phyloP scores from a whole-genome alignment of 2,329 filamentous ascomycete genomes.

The Nectriaceae sp. region DNA sequence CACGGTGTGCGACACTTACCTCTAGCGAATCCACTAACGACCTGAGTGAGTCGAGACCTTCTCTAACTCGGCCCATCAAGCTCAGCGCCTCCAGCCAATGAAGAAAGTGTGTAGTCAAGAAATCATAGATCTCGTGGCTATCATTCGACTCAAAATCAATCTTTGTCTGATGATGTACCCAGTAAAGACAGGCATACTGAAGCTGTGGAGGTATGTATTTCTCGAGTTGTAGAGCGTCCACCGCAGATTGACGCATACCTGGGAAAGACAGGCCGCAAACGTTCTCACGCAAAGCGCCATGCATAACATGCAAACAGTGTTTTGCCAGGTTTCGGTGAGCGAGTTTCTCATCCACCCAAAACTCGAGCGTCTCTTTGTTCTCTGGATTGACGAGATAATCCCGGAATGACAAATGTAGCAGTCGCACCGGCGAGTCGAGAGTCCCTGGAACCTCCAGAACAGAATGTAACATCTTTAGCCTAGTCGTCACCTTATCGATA shows the following conservation, averaged over 20 bases:
- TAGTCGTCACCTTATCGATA: conserved; percentile 15
- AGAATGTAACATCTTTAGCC: conserved; percentile 34
- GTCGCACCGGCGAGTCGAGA: conserved; percentile 1
- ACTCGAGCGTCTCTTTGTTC: conserved; percentile 28
- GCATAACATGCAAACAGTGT: conserved; percentile 39
- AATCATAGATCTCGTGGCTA: conserved; percentile 30
- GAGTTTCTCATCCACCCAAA: conserved; percentile 38
- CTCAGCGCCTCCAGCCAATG: conserved; percentile 44
- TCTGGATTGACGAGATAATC: conserved; percentile 38
- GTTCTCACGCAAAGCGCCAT: conserved; percentile 32
- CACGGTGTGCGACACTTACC: background rate
- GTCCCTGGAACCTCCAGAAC: conserved; percentile 4
- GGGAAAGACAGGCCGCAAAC: conserved; percentile 36
- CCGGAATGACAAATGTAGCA: conserved; percentile 39
- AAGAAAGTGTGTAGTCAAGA: conserved; percentile 41
- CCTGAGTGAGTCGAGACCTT: conserved; percentile 5
- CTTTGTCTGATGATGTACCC: conserved; percentile 35
- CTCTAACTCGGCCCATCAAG: conserved; percentile 27
- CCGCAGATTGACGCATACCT: conserved; percentile 23
- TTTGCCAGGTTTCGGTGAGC: conserved; percentile 33
- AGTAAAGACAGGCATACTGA: conserved; percentile 44
- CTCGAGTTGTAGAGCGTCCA: conserved; percentile 24
- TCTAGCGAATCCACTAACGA: background rate
- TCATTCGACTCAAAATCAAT: conserved; percentile 22
- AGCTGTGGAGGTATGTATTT: conserved; percentile 30